Evolutionary conservation across 2,329 filamentous ascomycete genomes (phyloP).

Genomic region (Penicillium freii): DNA sequence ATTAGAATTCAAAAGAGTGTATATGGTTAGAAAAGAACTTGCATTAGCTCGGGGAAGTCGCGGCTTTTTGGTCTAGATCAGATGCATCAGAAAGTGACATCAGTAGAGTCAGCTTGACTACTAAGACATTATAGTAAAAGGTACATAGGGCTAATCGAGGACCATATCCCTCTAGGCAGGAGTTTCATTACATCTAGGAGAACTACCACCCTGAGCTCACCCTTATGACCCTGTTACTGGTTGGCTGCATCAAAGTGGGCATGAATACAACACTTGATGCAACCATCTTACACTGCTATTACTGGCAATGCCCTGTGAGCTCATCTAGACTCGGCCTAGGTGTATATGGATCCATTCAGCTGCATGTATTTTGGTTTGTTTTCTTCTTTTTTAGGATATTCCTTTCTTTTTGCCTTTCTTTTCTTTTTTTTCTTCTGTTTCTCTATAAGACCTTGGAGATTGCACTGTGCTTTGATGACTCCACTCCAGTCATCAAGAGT

Average conservation of each 20-base stretch:
- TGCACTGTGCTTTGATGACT: background rate
- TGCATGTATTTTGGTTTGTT: constrained; percentile 1
- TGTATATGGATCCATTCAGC: constrained; percentile 2
- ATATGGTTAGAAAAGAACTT: constrained; percentile 10
- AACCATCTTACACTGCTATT: constrained; percentile 20
- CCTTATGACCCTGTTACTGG: constrained; percentile 13
- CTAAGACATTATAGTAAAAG: background rate
- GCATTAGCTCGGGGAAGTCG: constrained; percentile 9
- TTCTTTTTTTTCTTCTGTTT: background rate
- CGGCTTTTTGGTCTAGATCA: constrained; percentile 20
- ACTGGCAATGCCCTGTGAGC: constrained; percentile 12
- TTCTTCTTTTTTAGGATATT: background rate
- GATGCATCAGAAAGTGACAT: constrained; percentile 19
- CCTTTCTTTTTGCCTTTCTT: background rate
- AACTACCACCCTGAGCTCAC: constrained; percentile 16
- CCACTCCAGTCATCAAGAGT: background rate
- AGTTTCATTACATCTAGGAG: constrained; percentile 24
- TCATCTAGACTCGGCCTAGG: constrained; percentile 3
- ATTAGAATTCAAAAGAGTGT: constrained; percentile 9
- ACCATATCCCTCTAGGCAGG: constrained; percentile 22
- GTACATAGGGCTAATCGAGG: constrained; percentile 8
- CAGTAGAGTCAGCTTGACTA: background rate
- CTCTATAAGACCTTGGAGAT: background rate
- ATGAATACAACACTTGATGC: constrained; percentile 13
- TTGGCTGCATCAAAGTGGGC: constrained; percentile 23